These are phyloP conservation scores for Gaeumannomyces tritici DNA, from an alignment of 2,329 filamentous ascomycete species.

Conservation along the genomic window DNA sequence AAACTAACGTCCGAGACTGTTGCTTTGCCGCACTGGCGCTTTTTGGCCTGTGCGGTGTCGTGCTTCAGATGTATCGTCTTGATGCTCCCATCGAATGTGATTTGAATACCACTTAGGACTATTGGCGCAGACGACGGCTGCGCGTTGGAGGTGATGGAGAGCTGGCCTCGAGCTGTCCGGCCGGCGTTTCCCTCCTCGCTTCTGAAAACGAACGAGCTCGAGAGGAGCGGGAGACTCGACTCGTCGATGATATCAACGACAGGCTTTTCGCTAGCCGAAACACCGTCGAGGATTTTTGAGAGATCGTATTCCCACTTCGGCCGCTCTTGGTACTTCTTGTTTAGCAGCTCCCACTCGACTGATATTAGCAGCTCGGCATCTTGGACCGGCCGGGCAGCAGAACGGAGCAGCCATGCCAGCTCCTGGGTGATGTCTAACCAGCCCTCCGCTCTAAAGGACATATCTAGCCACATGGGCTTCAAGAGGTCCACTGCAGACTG, in stretches of 20 bases:
- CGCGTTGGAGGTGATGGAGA: conserved; percentile 47
- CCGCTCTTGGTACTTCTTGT: conserved; percentile 43
- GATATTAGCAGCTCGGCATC: conserved; percentile 48
- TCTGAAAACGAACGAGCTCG: conserved; percentile 43
- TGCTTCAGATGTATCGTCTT: conserved; percentile 45
- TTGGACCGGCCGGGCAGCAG: conserved; percentile 41
- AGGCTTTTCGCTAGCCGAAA: conserved; percentile 32
- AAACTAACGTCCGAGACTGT: conserved; percentile 11
- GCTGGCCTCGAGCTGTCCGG: conserved; percentile 46
- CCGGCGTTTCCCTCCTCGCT: conserved; percentile 51
- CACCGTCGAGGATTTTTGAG: conserved; percentile 41
- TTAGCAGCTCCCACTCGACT: conserved; percentile 57
- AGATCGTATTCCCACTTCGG: conserved; percentile 54
- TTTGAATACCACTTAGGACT: conserved; percentile 36
- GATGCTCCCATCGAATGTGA: conserved; percentile 49
- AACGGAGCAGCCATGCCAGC: conserved; percentile 49
- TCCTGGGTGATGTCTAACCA: conserved; percentile 53
- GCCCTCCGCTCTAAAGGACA: conserved; percentile 45
- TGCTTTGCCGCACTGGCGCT: conserved; percentile 4
- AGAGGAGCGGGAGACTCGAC: conserved; percentile 18
- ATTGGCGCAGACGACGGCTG: conserved; percentile 41
- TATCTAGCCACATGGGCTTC: conserved; percentile 46
- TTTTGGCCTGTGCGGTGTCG: conserved; percentile 13
- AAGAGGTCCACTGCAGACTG: conserved; percentile 43
- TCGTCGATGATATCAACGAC: conserved; percentile 41